These are phyloP conservation scores for Pezicula radicicola DNA, from an alignment of 2,329 filamentous ascomycete genomes.

Conservation along the genomic window DNA sequence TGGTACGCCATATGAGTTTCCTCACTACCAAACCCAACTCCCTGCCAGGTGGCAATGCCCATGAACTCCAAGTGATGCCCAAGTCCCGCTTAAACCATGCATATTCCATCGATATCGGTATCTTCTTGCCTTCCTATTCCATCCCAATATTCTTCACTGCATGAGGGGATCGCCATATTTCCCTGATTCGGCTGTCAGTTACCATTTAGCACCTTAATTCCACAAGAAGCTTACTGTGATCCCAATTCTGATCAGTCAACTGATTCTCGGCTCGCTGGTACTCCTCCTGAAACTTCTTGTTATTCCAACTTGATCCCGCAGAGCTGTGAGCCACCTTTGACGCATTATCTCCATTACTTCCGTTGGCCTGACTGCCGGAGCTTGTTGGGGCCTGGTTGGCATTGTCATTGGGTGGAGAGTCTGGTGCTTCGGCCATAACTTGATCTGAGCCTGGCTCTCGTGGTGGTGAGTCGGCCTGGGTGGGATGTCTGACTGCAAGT, in stretches of 20 bases:
- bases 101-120: background rate
- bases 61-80: no score
- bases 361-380: slow-evolving; percentile 1
- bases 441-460: slow-evolving; percentile 7
- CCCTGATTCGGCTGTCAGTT: slow-evolving; percentile 23
- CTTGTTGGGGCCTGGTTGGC: background rate
- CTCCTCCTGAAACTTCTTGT: slow-evolving; percentile 55
- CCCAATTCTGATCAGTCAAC: slow-evolving; percentile 50
- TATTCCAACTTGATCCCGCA: slow-evolving; percentile 50
- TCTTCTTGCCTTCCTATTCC: background rate
- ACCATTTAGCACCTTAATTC: background rate
- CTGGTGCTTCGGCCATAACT: slow-evolving; percentile 22
- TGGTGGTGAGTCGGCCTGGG: background rate
- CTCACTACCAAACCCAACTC: no score
- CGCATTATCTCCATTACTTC: slow-evolving; percentile 1
- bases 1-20: no score
- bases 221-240: slow-evolving; percentile 34
- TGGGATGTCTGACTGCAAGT: background rate
- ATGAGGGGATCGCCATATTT: slow-evolving; percentile 41
- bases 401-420: slow-evolving; percentile 4
- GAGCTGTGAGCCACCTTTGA: slow-evolving; percentile 27
- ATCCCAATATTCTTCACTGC: slow-evolving; percentile 1
- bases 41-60: no score
- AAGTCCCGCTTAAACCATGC: background rate
- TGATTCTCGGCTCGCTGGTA: slow-evolving; percentile 43